Base-by-base conservation (phyloP, 2,329 filamentous ascomycete genomes). In the Nothomitra cinnamomea region DNA sequence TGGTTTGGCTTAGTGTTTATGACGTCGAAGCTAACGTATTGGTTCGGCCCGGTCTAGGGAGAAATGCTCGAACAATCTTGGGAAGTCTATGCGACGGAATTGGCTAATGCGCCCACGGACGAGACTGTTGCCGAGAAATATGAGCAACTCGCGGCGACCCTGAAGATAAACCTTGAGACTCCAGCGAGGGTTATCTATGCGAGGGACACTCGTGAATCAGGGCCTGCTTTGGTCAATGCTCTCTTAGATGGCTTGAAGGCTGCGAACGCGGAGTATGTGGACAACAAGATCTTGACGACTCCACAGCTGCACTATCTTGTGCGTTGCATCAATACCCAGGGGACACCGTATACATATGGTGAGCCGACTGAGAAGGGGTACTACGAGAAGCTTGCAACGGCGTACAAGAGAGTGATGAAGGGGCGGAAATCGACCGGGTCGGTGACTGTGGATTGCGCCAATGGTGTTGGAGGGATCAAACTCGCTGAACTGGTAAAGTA, bases 281-380 rank as follows among this genome's bases (percentile, higher is more conserved):
- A 96, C 72, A 90, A 82, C 72, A 92, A 90, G 69, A 82, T 89
- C 65, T 75, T 95, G 63, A 96, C 92, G 12, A 98, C 92, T 2
- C 92, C 92, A n/a, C 92, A 96, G 71, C 77, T 98, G 55, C 92
- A 98, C 72, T 98, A 98, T 70, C 76, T 96, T 58, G 90, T 90
- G 32, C 86, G 92, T 59, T 94, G 89, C 68, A 79, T 88, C 70
- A 98, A 98, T 71, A 96, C 90, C 1, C 78, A 92, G 62, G 86
- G 85, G 57, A 94, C 87, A 1, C 82, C 85, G 54, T 82, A 88
- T 60, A 79, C 87, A 17, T 98, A 96, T 65, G 92, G 92, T 55
- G 81, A 87, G 64, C 79, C 87, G 53, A 94, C 85, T 57, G 90
- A 96, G 72, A 74, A 80, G 55, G 92, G 92, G 36, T 98, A 98